Evolutionary conservation across 495 filamentous ascomycete genomes (phyloP).

Genomic region (Penicillium lividum): DNA sequence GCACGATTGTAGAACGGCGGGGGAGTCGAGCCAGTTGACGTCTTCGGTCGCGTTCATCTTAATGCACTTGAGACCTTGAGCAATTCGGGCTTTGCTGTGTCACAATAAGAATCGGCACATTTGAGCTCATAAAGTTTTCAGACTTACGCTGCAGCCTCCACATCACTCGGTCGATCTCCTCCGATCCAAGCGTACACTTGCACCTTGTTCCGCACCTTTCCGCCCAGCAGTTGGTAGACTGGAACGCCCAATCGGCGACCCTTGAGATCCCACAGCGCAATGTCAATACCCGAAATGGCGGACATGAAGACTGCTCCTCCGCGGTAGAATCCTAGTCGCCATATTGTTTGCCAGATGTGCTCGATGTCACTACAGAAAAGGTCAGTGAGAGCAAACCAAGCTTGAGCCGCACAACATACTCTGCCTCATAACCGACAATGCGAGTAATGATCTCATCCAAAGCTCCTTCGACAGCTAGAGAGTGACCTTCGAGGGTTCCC

Average conservation of each 20-base stretch:
- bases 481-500: slow-evolving; percentile 76
- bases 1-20: slow-evolving; percentile 59
- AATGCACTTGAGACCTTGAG: slow-evolving; percentile 71
- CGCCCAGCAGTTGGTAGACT: slow-evolving; percentile 72
- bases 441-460: slow-evolving; percentile 66
- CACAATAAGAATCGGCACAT: neutral
- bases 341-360: slow-evolving; percentile 75
- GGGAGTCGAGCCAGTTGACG: slow-evolving; percentile 79
- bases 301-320: slow-evolving; percentile 86
- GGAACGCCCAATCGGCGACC: slow-evolving; percentile 62
- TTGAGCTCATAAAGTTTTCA: neutral
- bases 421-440: slow-evolving; percentile 72
- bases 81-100: slow-evolving; percentile 56
- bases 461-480: slow-evolving; percentile 76
- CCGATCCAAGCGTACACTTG: slow-evolving; percentile 88
- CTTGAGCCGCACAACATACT: slow-evolving; percentile 47
- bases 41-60: slow-evolving; percentile 89
- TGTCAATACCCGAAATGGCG: slow-evolving; percentile 76
- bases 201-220: slow-evolving; percentile 71
- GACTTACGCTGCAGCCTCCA: slow-evolving; percentile 57
- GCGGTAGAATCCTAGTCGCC: slow-evolving; percentile 74
- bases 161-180: slow-evolving; percentile 73
- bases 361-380: slow-evolving; percentile 66
- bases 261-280: slow-evolving; percentile 83
- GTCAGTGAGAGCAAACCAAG: neutral